phyloP scores from a whole-genome alignment of 805 yeast genomes.

The Candida sanyiensis region DNA sequence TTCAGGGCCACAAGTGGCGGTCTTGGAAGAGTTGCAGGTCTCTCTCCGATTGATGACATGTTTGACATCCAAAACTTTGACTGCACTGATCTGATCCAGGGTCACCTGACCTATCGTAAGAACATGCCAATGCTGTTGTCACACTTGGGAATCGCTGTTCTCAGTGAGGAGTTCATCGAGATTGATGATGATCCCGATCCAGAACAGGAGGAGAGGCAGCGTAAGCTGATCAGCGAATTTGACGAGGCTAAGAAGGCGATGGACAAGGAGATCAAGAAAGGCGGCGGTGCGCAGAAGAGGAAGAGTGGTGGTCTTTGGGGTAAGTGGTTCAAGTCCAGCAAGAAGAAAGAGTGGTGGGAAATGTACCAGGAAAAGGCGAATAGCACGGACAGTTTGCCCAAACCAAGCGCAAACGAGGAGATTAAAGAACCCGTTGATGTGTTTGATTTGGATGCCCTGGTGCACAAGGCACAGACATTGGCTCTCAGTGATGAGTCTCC shows the following conservation, averaged over 20 bases:
- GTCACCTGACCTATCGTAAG: slow-evolving; percentile 96
- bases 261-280: slow-evolving; percentile 38
- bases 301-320: slow-evolving; percentile 30
- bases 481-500: neutral
- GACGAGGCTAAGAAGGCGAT: slow-evolving; percentile 74
- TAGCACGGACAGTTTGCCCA: slow-evolving; percentile 11
- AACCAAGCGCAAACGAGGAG: neutral
- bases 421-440: slow-evolving; percentile 10
- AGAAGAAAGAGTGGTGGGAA: slow-evolving; percentile 55
- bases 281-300: slow-evolving; percentile 22
- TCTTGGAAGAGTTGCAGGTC: slow-evolving; percentile 82
- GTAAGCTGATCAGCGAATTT: slow-evolving; percentile 76
- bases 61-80: slow-evolving; percentile 78
- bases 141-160: slow-evolving; percentile 68
- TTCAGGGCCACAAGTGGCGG: slow-evolving; percentile 97
- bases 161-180: slow-evolving; percentile 88
- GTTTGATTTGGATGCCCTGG: slow-evolving; percentile 20
- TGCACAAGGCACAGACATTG: slow-evolving; percentile 15
- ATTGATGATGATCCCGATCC: slow-evolving; percentile 90
- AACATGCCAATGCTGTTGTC: slow-evolving; percentile 81
- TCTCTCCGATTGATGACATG: slow-evolving; percentile 63
- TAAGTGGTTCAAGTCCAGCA: slow-evolving; percentile 42
- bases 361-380: slow-evolving; percentile 22
- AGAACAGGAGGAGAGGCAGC: slow-evolving; percentile 74
- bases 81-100: slow-evolving; percentile 81